Conservation (phyloP, 1,284 basidiomycete species). For the Ganoderma lingzhi region DNA sequence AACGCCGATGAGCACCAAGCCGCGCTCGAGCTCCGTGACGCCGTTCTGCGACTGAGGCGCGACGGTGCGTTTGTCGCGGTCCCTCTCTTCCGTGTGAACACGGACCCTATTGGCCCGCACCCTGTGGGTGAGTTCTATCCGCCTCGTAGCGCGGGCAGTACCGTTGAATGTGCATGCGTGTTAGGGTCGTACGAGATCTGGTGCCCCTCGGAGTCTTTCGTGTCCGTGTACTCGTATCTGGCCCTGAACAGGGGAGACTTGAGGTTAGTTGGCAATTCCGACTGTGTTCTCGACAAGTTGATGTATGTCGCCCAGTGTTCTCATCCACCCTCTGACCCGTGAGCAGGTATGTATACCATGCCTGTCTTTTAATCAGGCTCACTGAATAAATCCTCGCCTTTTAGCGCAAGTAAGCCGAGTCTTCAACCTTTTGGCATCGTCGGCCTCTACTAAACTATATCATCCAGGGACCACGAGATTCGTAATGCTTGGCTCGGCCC, state of each 20-base stretch:
- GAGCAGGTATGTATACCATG: constrained; percentile 57
- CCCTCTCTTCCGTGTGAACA: constrained; percentile 75
- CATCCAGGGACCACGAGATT: constrained; percentile 64
- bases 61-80: constrained; percentile 82
- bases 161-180: neutral
- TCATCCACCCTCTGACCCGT: constrained; percentile 75
- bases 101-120: constrained; percentile 74
- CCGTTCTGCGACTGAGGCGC: constrained; percentile 69
- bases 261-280: constrained; percentile 52
- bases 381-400: constrained; percentile 1
- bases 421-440: neutral
- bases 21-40: constrained; percentile 72
- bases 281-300: neutral
- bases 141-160: neutral
- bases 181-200: constrained; percentile 83
- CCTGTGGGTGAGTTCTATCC: constrained; percentile 63
- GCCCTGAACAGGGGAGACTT: constrained; percentile 69
- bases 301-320: constrained; percentile 50
- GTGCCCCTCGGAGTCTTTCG: constrained; percentile 76
- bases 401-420: constrained; percentile 22
- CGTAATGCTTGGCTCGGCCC: constrained; percentile 78
- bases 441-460: neutral
- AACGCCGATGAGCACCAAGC: constrained; percentile 68
- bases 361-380: neutral
- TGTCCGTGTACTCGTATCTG: constrained; percentile 76